phyloP scores from a whole-genome alignment of 169 alveolate genomes.

The Amoebophrya sp. region DNA sequence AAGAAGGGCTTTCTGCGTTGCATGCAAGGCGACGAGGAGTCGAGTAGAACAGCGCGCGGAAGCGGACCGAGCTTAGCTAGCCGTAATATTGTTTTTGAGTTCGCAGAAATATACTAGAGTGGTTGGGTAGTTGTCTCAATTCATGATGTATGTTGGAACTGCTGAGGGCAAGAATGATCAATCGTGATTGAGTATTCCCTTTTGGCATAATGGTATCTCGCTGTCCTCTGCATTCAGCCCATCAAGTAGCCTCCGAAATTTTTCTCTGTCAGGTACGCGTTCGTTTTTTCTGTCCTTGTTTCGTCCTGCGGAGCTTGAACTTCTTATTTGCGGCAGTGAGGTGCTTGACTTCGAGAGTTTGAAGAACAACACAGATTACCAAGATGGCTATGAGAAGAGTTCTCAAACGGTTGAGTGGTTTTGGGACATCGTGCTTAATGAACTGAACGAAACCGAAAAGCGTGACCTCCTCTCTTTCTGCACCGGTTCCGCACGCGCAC shows the following conservation, averaged over 20 bases:
- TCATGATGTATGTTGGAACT: too few species aligned
- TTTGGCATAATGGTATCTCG: too few species aligned
- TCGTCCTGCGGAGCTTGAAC: not conserved
- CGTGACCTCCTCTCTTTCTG: not conserved
- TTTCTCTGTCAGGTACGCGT: too few species aligned
- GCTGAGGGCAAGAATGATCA: too few species aligned
- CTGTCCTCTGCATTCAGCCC: too few species aligned
- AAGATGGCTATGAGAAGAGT: not conserved
- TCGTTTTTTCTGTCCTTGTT: not conserved
- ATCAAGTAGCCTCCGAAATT: too few species aligned
- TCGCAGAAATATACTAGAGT: too few species aligned
- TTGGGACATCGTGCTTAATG: not conserved
- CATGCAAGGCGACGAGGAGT: not conserved
- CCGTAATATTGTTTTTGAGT: too few species aligned
- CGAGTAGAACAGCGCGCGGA: too few species aligned
- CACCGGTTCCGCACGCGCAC: not conserved
- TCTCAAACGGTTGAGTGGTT: not conserved
- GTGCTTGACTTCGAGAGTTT: not conserved
- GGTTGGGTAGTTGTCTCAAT: too few species aligned
- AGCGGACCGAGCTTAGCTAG: too few species aligned
- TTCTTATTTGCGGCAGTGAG: slow-evolving; percentile 11
- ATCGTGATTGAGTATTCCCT: too few species aligned
- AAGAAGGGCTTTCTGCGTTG: slow-evolving; percentile 8
- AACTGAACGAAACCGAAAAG: not conserved
- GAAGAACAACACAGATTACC: not conserved